phyloP scores from a whole-genome alignment of 352 stramenopile species.

The Phytopythium sindhum region DNA sequence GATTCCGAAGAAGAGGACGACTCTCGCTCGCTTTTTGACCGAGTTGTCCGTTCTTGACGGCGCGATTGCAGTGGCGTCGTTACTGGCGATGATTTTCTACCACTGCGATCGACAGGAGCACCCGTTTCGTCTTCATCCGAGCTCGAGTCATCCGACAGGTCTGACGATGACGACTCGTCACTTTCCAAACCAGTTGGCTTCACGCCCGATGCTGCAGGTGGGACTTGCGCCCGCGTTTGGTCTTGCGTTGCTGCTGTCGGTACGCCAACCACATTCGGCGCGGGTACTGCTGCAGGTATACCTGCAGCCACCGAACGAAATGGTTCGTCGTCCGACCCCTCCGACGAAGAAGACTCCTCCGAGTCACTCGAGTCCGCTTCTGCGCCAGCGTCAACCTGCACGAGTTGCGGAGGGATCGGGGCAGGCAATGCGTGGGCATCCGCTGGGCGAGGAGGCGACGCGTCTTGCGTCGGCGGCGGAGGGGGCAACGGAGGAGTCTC shows the following conservation, averaged over 20 bases:
- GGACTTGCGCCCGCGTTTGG: background rate
- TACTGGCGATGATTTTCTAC: constrained; percentile 19
- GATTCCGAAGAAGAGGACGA: constrained; percentile 21
- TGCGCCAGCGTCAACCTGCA: constrained; percentile 36
- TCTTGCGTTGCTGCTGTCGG: background rate
- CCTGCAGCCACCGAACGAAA: background rate
- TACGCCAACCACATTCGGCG: background rate
- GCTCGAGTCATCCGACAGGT: constrained; percentile 26
- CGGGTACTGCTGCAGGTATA: background rate
- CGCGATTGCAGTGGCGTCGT: background rate
- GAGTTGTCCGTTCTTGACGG: background rate
- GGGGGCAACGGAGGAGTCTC: constrained; percentile 37
- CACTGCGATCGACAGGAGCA: background rate
- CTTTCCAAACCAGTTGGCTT: background rate
- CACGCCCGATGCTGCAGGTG: background rate
- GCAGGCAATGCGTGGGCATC: constrained; percentile 9
- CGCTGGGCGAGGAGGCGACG: constrained; percentile 1
- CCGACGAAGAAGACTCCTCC: constrained; percentile 13
- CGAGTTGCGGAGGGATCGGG: constrained; percentile 24
- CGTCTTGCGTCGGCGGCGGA: constrained; percentile 23
- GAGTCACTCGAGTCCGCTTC: constrained; percentile 50
- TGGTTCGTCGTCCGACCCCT: background rate
- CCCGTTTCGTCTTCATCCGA: constrained; percentile 17
- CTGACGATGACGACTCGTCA: constrained; percentile 14
- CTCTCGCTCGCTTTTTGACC: constrained; percentile 2